Base-by-base conservation (phyloP, 192 early-diverging fungal genomes). In the Podila minutissima region DNA sequence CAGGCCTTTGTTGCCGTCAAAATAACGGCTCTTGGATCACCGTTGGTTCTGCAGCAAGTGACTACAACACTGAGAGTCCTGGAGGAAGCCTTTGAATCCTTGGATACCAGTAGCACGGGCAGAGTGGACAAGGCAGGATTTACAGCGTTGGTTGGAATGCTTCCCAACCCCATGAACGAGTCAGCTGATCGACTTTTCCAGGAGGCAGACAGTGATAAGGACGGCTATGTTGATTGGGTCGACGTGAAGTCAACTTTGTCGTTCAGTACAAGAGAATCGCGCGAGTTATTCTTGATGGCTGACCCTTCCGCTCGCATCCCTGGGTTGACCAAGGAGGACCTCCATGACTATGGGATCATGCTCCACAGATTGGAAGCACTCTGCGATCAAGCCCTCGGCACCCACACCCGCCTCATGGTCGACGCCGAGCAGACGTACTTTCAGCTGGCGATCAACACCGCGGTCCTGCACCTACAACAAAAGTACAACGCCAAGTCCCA, bases 391-490 rank as follows among this genome's bases (percentile, higher is more conserved):
- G 95, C 96, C 10, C 70, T 82, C 35, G 72, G 84, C 37, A 77
- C 82, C 28, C 82, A 89, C 49, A 95, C 97, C 28, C 88, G 93
- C 7, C 67, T 97, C 26, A 92, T 97, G 88, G 85, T 99, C 24
- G 97, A 99, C 65, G 97, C 97, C 62, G 97, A 99, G 82, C 95
- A 96, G 83, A 86, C 93, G 9, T 95, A 97, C 82, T 96, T 96
- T 85, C 97, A 98, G 86, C 89, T 93, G 6, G 93, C 94, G 24
- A 95, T 99, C 77, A 96, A 99, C 84, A 91, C 92, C 64, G 87
- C 95, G 11, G 93, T 92, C 11, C 75, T 95, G 37, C 83, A 86
- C 20, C 77, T 99, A 51, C 89, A 89, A 78, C 76, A 85, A 57
- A 84, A 88, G 71, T 95, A 89, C 86, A 97, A 99, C 85, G 66